Evolutionary conservation across 163 green algal species (phyloP), one percentile per base, ranked within the genome.

Genomic region (Coccomyxa subellipsoidea): DNA sequence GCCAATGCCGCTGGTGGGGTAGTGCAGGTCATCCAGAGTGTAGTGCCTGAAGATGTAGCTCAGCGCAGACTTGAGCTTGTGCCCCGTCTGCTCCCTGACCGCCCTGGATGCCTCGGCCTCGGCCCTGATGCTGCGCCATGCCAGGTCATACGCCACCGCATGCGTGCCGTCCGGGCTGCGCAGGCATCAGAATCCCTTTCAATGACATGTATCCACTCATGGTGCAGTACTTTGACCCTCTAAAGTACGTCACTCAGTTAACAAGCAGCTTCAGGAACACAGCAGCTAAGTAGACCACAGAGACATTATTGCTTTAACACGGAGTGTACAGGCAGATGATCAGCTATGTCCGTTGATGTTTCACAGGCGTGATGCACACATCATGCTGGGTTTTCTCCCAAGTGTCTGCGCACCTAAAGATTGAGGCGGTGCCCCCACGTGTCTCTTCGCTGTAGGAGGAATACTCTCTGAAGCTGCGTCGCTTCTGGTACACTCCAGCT

Each of bases 381-480:
- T n/a, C n/a, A n/a, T n/a, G n/a, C n/a, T n/a, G n/a, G n/a, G n/a
- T n/a, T n/a, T 59, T 23, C 47, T 59, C 21, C 47, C 47, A 59
- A n/a, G n/a, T n/a, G n/a, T 29, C 31, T 38, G 21, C 36, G 18
- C 66, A 88, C 88, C 86, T 93, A 72, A 78, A 83, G 5, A 93
- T 29, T 4, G 82, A 87, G 15, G 88, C n/a, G 0, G 79, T 76
- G 9, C 39, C 81, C 18, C 88, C 88, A 23, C 87, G 81, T 29
- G 93, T 81, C 54, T 84, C 81, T 82, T 94, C 89, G 0, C 84
- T 86, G 83, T 85, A 94, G 21, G 81, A 89, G 32, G 86, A 91
- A 21, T 81, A 84, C 29, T 76, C 81, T 82, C 90, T 79, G 80
- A 85, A 86, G 80, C 86, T 88, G 53, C 80, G 76, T 15, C 86